Evolutionary conservation across 805 yeast genomes (phyloP), one percentile per base, ranked within the genome.

Genomic region (Saccharomycopsis sp.): DNA sequence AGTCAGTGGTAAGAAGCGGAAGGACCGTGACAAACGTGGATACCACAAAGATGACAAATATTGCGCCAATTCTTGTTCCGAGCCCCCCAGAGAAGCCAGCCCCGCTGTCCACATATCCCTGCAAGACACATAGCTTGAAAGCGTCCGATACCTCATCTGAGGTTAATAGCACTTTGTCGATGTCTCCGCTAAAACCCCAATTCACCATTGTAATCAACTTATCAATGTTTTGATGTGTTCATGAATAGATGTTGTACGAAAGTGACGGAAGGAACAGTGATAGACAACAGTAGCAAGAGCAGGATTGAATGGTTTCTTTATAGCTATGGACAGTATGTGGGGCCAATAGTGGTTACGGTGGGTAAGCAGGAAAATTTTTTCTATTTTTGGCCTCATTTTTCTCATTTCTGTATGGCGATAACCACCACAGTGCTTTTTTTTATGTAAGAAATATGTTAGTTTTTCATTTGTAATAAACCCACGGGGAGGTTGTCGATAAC

Each of bases 11-110:
- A 40, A 78, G 62, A 8, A 79, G 64, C 2, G 82, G 83, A 61
- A 79, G 71, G 52, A 76, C 69, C 61, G 79, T 64, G 20, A 77
- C 78, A 51, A 79, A 62, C 1, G 78, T 70, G 2, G 85, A 76
- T 3, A 82, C 77, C 5, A 70, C 63, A 60, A 83, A 63, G 50
- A 85, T 79, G 34, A 85, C 89, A 67, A 85, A 85, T 3, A 85
- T 70, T 2, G 89, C 71, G 1, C 87, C 82, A 58, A 78, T 73
- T 53, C 82, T 73, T 8, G 77, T 77, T 1, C 80, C 80, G 23
- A 76, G 58, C 18, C 67, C 63, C 3, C 81, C 82, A 55, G 70
- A 70, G 64, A 73, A 77, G 20, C 71, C 79, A 57, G 72, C 71
- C 9, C 64, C 75, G 23, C 75, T 72, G 50, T 64, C 72, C 62